Conservation (phyloP, 768 basidiomycete genomes). For the Crassisporium funariophilum region DNA sequence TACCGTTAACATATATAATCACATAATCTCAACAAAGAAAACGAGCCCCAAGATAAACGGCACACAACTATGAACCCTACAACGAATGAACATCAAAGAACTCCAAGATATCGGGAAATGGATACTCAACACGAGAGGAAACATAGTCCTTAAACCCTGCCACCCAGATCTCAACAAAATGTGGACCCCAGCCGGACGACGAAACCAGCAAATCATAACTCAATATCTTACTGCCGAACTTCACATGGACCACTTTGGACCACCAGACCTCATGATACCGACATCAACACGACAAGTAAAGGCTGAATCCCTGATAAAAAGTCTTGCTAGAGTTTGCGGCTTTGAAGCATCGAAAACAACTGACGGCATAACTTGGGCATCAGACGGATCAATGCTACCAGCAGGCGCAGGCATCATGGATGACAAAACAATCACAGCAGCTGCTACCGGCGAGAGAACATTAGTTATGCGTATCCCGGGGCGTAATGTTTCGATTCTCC, state of each 20-base stretch:
- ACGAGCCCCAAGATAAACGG: too few species aligned
- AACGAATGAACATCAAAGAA: too few species aligned
- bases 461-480: constrained; percentile 6
- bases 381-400: constrained; percentile 12
- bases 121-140: too few species aligned
- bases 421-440: constrained; percentile 4
- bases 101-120: too few species aligned
- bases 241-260: neutral
- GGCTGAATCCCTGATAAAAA: neutral
- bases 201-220: neutral
- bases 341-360: neutral
- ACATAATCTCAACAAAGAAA: too few species aligned
- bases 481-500: constrained; percentile 11
- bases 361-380: constrained; percentile 11
- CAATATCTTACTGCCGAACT: neutral
- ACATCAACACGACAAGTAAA: neutral
- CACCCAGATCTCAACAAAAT: too few species aligned
- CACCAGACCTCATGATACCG: constrained; percentile 1
- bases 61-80: too few species aligned
- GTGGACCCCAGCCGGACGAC: constrained; percentile 1
- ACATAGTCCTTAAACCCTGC: too few species aligned
- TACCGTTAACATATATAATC: too few species aligned
- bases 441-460: constrained; percentile 1
- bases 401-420: constrained; percentile 7
- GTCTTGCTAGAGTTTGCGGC: neutral